Percentiles rank a stretch among this genome's conserved stretches.
Conservation (phyloP, 371 early-diverging fungal species). For the Mortierella sp. region DNA sequence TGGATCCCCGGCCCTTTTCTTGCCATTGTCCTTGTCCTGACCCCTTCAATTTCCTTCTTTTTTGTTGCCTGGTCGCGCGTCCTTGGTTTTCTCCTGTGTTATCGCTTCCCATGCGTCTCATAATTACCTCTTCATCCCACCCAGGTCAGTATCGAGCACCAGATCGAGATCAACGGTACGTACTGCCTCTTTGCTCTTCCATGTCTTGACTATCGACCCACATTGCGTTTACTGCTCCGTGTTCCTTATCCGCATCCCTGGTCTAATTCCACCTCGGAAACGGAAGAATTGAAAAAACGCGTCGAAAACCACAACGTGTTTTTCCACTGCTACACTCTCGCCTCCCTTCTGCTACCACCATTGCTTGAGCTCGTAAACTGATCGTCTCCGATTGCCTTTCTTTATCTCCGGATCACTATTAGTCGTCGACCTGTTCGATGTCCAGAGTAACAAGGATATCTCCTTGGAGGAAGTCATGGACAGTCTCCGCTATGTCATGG, state of each 20-base stretch:
- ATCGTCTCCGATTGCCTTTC: neutral
- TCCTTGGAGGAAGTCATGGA: conserved; percentile 89
- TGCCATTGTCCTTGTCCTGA: neutral
- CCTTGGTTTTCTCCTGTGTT: neutral
- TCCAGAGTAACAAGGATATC: conserved; percentile 79
- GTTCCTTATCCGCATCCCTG: neutral
- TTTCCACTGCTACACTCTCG: neutral
- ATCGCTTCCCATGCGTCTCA: neutral
- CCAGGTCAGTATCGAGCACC: conserved; percentile 57
- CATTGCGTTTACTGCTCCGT: neutral
- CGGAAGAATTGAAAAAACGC: neutral
- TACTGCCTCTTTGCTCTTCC: neutral
- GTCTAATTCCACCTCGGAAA: neutral
- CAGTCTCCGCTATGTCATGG: conserved; percentile 94
- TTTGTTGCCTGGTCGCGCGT: conserved; percentile 33
- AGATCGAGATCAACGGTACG: conserved; percentile 58
- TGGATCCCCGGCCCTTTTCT: neutral
- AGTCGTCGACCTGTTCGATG: conserved; percentile 77
- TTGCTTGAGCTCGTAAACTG: neutral
- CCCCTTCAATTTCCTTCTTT: conserved; percentile 18
- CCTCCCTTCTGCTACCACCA: neutral
- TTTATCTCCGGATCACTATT: neutral
- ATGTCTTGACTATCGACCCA: neutral
- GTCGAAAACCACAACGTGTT: neutral
- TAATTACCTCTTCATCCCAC: neutral